A percentile compares a stretch with the other conserved stretches of the same genome.
phyloP scores from a whole-genome alignment of 805 yeast species.

The Teunomyces lycoperdinae region DNA sequence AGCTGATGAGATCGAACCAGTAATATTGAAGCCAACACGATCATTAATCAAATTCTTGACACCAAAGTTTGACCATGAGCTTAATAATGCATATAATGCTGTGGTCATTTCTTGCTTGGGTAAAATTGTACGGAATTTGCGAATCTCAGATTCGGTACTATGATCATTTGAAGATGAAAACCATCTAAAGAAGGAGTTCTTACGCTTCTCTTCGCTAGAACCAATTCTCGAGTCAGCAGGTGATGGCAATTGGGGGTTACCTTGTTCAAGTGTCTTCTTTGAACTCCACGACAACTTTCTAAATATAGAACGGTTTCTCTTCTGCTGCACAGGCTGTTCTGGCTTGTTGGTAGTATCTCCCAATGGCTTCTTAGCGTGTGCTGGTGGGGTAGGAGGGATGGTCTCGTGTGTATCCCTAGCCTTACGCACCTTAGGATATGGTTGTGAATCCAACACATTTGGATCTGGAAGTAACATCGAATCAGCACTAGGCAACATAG shows the following conservation, averaged over 20 bases:
- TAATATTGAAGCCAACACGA: constrained; percentile 42
- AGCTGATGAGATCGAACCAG: constrained; percentile 60
- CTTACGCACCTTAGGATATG: constrained; percentile 23
- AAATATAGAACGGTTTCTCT: constrained; percentile 41
- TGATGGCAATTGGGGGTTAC: constrained; percentile 29
- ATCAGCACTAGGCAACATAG: constrained; percentile 34
- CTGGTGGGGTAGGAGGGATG: constrained; percentile 18
- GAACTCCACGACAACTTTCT: constrained; percentile 52
- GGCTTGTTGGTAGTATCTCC: constrained; percentile 33
- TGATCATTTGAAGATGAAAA: constrained; percentile 36
- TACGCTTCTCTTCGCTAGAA: constrained; percentile 26
- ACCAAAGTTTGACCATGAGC: constrained; percentile 72
- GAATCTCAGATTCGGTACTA: constrained; percentile 23
- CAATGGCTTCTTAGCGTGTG: constrained; percentile 26
- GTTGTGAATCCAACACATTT: constrained; percentile 9
- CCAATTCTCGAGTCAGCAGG: constrained; percentile 31
- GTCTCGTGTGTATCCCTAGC: constrained; percentile 11
- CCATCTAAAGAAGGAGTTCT: constrained; percentile 35
- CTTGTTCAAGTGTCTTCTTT: constrained; percentile 32
- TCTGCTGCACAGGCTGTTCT: constrained; percentile 14
- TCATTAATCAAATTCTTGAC: constrained; percentile 52
- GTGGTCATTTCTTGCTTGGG: constrained; percentile 57
- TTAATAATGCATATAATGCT: constrained; percentile 59
- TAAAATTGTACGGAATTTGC: constrained; percentile 37
- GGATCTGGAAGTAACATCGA: constrained; percentile 34